These are phyloP conservation scores for Nectriaceae sp. DNA, from an alignment of 2,329 filamentous ascomycete species.

Conservation along the genomic window DNA sequence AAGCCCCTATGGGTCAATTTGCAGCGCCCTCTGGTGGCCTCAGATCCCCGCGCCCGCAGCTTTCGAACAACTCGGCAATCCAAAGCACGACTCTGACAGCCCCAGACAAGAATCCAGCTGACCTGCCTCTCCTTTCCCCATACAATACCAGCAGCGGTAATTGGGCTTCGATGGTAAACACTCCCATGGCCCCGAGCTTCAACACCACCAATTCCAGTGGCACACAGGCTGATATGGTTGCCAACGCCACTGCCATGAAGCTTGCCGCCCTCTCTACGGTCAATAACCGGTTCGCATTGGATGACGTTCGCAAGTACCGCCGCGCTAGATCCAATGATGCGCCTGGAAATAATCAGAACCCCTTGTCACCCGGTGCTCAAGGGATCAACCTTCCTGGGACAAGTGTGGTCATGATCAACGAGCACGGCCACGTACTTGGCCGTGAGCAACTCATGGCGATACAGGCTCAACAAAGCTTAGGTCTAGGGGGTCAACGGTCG, in stretches of 20 bases:
- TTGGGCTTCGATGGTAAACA: constrained; percentile 99
- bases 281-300: constrained; percentile 95
- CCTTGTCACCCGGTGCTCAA: constrained; percentile 67
- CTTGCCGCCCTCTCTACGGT: constrained; percentile 94
- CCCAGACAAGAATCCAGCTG: constrained; percentile 63
- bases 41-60: constrained; percentile 75
- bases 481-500: constrained; percentile 72
- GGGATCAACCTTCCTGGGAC: constrained; percentile 65
- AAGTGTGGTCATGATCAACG: constrained; percentile 92
- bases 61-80: constrained; percentile 68
- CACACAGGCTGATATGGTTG: constrained; percentile 93
- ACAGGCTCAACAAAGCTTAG: constrained; percentile 66
- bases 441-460: constrained; percentile 83
- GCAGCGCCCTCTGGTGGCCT: constrained; percentile 76
- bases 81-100: constrained; percentile 82
- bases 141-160: constrained; percentile 80
- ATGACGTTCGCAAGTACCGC: constrained; percentile 95
- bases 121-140: constrained; percentile 84
- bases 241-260: constrained; percentile 99
- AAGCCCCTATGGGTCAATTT: constrained; percentile 92
- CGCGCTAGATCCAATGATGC: constrained; percentile 87
- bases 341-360: constrained; percentile 59
- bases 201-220: constrained; percentile 53
- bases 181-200: constrained; percentile 91
- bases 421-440: constrained; percentile 84